Conservation (phyloP, 768 basidiomycete genomes). For the Amanita brunnescens region DNA sequence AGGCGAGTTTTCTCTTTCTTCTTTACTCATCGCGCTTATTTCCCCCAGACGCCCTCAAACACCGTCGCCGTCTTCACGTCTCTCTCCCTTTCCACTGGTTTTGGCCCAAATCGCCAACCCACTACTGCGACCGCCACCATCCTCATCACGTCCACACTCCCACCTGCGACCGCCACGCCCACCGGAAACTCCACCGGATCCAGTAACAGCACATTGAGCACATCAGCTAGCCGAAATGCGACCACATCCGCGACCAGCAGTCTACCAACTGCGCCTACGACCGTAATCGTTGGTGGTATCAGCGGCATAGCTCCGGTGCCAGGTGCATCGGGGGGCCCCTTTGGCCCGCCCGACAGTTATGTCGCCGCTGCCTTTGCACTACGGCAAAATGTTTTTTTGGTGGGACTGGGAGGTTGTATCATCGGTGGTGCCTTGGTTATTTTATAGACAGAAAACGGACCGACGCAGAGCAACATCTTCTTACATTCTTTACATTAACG, state of each 20-base stretch:
- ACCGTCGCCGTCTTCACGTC: conserved; percentile 30
- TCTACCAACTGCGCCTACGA: conserved; percentile 52
- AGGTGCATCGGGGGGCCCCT: conserved; percentile 44
- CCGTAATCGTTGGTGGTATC: conserved; percentile 43
- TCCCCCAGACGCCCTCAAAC: conserved; percentile 7
- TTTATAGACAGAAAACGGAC: conserved; percentile 21
- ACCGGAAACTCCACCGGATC: conserved; percentile 6
- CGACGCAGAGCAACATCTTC: neutral
- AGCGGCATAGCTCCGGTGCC: conserved; percentile 51
- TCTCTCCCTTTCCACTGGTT: conserved; percentile 25
- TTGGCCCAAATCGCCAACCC: conserved; percentile 31
- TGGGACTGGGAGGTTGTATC: conserved; percentile 35
- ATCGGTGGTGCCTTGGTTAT: conserved; percentile 41
- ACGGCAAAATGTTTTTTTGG: conserved; percentile 33
- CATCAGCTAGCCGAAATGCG: conserved; percentile 21
- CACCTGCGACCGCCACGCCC: conserved; percentile 10
- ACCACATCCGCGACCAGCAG: conserved; percentile 21
- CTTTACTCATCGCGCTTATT: neutral
- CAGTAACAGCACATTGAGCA: conserved; percentile 17
- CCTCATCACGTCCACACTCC: conserved; percentile 38
- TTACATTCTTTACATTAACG: conserved; percentile 1
- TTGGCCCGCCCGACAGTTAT: conserved; percentile 63
- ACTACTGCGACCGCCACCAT: conserved; percentile 32
- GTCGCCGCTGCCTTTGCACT: conserved; percentile 47
- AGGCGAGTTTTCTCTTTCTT: neutral